Evolutionary conservation across 148 eudicot genomes (phyloP), one percentile per base, ranked within the genome.

Genomic region (Rhododendron williamsianum): DNA sequence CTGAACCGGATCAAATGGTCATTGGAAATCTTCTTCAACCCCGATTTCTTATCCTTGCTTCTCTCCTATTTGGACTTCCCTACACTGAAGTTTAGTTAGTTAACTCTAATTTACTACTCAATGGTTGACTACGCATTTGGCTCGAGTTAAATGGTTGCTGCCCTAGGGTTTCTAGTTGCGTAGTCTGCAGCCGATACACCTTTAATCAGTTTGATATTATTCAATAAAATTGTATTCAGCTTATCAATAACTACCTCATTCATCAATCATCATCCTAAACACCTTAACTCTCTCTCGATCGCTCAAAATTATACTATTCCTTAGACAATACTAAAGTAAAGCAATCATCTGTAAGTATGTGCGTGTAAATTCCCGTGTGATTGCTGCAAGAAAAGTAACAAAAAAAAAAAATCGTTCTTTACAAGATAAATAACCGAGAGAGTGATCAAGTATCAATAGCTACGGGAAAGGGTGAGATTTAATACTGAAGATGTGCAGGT

Each of bases 401-500:
- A 49, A 84, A 36, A 19, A 36, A 19, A 33, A 4, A 41, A 38
- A 38, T 41, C 12, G n/a, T 76, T 58, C 36, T 63, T 35, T 49
- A 4, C 73, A 76, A 58, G 16, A 38, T 38, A 1, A 36, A 52
- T 19, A 10, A 10, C 16, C 19, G 2, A n/a, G 51, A 35, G 54
- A 21, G 19, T 58, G 74, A 84, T 73, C 80, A 67, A 35, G 71
- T 1, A 51, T 16, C 6, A 49, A 69, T 6, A 36, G 13, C 46
- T 43, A 16, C 21, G 2, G 65, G 33, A 74, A 33, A 83, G 43
- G 5, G 36, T 3, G 41, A 25, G 51, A 76, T 52, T 56, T 84
- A 95, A 88, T 92, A 96, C 98, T 94, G 98, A 82, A 96, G 92
- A 92, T 91, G 86, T 36, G 98, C 98, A 87, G 98, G 96, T 82